These are phyloP conservation scores for Saturnispora zaruensis DNA, from an alignment of 805 yeast genomes.

Conservation along the genomic window DNA sequence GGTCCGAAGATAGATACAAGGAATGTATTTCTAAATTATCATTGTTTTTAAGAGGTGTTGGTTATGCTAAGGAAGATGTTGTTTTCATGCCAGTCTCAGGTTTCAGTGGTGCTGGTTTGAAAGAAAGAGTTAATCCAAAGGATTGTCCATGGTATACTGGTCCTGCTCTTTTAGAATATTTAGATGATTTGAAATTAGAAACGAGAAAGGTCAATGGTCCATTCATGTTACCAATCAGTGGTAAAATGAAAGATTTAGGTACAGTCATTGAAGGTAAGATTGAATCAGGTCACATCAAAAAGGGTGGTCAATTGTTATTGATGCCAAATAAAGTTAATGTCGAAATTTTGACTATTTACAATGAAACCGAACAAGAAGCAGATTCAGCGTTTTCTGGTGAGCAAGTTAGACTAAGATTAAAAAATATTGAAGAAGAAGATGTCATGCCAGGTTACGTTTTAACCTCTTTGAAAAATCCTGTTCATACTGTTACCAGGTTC, in stretches of 20 bases:
- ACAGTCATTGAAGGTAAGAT: slow-evolving; percentile 97
- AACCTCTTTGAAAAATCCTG: slow-evolving; percentile 80
- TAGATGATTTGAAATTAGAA: slow-evolving; percentile 73
- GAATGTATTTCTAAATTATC: slow-evolving; percentile 86
- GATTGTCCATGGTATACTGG: slow-evolving; percentile 93
- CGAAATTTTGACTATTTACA: slow-evolving; percentile 81
- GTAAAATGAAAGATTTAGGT: slow-evolving; percentile 95
- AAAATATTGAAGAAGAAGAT: slow-evolving; percentile 97
- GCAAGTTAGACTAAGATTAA: slow-evolving; percentile 87
- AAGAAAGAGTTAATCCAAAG: slow-evolving; percentile 64
- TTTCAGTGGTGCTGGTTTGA: slow-evolving; percentile 93
- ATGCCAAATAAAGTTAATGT: slow-evolving; percentile 88
- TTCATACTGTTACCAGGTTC: slow-evolving; percentile 80
- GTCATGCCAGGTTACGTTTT: slow-evolving; percentile 85
- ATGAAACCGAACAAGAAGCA: slow-evolving; percentile 94
- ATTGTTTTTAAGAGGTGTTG: slow-evolving; percentile 74
- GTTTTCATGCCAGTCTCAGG: slow-evolving; percentile 97
- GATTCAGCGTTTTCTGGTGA: slow-evolving; percentile 90
- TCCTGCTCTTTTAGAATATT: slow-evolving; percentile 82
- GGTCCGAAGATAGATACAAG: slow-evolving; percentile 94
- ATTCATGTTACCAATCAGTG: slow-evolving; percentile 92
- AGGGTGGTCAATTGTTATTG: slow-evolving; percentile 62
- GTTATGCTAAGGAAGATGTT: slow-evolving; percentile 83
- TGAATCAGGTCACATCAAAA: slow-evolving; percentile 89
- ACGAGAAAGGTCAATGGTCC: slow-evolving; percentile 89